A percentile compares a stretch with the other conserved stretches of the same genome.
Evolutionary conservation across 768 basidiomycete species (phyloP).

Genomic region (Podaxis sp.): DNA sequence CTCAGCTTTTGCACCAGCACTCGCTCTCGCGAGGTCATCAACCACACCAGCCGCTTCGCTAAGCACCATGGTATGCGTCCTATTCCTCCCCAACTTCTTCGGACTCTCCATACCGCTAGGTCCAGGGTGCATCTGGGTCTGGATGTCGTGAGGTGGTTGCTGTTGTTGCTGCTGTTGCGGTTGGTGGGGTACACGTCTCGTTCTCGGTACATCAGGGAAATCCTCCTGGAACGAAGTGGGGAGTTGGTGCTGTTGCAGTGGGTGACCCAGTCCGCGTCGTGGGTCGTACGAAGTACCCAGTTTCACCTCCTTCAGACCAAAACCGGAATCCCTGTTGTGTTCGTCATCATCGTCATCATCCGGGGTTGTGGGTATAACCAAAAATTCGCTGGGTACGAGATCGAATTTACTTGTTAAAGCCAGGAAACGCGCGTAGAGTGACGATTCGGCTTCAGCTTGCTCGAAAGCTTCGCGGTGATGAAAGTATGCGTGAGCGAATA

Average conservation of each 20-base stretch:
- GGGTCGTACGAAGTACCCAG: conserved; percentile 9
- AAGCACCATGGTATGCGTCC: conserved; percentile 76
- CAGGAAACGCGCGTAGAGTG: conserved; percentile 86
- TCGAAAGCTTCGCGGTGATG: conserved; percentile 91
- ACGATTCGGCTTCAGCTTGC: conserved; percentile 86
- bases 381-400: conserved; percentile 77
- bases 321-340: conserved; percentile 25
- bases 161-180: not conserved
- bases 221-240: conserved; percentile 1
- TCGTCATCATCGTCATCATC: conserved; percentile 18
- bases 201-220: conserved; percentile 2
- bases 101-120: conserved; percentile 26
- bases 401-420: conserved; percentile 77
- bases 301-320: conserved; percentile 1
- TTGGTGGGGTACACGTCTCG: not conserved
- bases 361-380: conserved; percentile 58
- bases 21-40: conserved; percentile 26
- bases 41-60: conserved; percentile 34
- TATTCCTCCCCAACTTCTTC: conserved; percentile 44
- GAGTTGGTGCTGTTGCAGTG: conserved; percentile 1
- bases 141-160: not conserved
- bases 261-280: not conserved
- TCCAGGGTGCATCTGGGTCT: not conserved
- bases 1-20: not conserved
- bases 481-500: conserved; percentile 96